Evolutionary conservation across 495 filamentous ascomycete species (phyloP).

Genomic region (Daldinia loculata): DNA sequence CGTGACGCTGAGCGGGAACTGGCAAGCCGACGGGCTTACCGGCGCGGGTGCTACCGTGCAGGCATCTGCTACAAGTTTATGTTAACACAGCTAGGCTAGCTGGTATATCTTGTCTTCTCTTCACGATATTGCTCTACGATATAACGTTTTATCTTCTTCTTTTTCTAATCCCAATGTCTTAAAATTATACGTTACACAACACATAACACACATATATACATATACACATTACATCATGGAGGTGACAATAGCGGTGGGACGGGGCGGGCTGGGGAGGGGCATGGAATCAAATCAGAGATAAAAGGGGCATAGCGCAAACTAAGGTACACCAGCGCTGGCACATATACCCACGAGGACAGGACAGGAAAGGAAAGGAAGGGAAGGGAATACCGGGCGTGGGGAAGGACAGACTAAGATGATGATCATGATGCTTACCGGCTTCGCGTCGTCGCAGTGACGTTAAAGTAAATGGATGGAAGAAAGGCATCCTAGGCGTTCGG

Average conservation of each 20-base stretch:
- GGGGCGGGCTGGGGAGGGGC: too few species aligned
- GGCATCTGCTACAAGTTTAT: background rate
- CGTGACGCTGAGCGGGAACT: conserved; percentile 45
- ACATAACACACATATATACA: background rate
- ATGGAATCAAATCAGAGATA: background rate
- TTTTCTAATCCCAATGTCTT: background rate
- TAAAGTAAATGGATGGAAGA: background rate
- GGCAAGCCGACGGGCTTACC: conserved; percentile 37
- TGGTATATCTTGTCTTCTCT: background rate
- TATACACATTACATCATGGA: conserved; percentile 1
- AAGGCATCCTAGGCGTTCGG: conserved; percentile 24
- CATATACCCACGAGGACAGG: conserved; percentile 21
- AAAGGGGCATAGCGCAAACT: background rate
- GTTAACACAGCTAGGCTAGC: conserved; percentile 4
- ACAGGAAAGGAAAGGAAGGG: background rate
- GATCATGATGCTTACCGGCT: background rate
- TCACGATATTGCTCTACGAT: background rate
- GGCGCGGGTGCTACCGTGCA: conserved; percentile 11
- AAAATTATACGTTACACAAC: background rate
- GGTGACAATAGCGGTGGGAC: too few species aligned
- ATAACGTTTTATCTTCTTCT: background rate
- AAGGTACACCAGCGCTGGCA: background rate
- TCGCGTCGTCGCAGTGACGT: background rate
- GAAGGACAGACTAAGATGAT: background rate
- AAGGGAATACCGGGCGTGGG: background rate